These are phyloP conservation scores for Ocimum tenuiflorum DNA, from an alignment of 257 asterid species.

Conservation along the genomic window DNA sequence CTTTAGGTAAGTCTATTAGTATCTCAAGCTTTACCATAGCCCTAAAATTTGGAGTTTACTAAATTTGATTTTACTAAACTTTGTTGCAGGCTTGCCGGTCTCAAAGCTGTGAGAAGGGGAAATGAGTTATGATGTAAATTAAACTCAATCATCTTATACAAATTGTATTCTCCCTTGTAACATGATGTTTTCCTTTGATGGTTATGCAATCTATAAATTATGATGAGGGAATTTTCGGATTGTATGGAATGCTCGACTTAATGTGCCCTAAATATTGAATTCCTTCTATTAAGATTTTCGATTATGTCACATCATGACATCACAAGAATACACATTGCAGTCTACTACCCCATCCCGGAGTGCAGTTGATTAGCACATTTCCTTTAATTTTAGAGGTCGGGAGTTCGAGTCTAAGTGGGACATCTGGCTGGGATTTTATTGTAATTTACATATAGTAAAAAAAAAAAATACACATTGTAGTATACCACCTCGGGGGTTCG, in stretches of 20 bases:
- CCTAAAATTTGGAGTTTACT: background rate
- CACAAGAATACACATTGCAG: too few species aligned
- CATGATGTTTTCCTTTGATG: background rate
- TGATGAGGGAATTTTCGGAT: background rate
- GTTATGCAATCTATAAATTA: background rate
- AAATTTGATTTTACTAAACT: background rate
- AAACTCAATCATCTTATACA: background rate
- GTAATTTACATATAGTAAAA: too few species aligned
- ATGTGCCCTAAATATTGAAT: background rate
- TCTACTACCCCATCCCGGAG: too few species aligned
- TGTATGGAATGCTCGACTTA: background rate
- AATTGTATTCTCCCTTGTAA: background rate
- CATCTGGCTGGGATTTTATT: too few species aligned
- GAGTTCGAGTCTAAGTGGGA: too few species aligned
- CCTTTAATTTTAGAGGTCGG: too few species aligned
- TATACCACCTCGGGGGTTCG: too few species aligned
- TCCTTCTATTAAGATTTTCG: constrained; percentile 21
- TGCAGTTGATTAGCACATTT: too few species aligned
- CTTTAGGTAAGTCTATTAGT: constrained; percentile 46
- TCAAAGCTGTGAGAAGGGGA: constrained; percentile 51
- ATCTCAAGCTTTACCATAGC: background rate
- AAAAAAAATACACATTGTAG: too few species aligned
- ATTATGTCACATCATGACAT: too few species aligned
- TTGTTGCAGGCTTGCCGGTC: constrained; percentile 56
- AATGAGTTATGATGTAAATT: background rate